A percentile compares a stretch with the other conserved stretches of the same genome.
Conservation (phyloP, 768 basidiomycete species). For the Lentinula raphanica region DNA sequence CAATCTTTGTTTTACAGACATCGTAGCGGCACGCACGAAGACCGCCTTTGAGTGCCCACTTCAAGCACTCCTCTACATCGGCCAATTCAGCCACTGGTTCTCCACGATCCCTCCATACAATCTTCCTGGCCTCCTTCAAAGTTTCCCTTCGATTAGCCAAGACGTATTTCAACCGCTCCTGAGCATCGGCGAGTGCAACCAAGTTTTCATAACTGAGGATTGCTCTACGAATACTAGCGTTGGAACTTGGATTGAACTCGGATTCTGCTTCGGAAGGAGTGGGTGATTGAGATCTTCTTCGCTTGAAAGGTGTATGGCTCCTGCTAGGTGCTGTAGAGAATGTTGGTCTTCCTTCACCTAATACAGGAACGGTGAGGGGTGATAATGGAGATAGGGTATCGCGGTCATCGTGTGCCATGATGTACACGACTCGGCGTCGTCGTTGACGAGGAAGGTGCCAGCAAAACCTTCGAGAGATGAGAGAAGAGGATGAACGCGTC, state of each 20-base stretch:
- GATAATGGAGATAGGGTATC: neutral
- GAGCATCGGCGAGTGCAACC: conserved; percentile 79
- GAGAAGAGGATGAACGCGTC: neutral
- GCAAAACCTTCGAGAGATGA: neutral
- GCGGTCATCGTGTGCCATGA: neutral
- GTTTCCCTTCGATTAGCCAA: conserved; percentile 80
- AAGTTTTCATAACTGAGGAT: conserved; percentile 81
- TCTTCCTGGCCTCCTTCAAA: conserved; percentile 65
- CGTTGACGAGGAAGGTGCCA: neutral
- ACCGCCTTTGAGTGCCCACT: conserved; percentile 68
- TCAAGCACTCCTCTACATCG: conserved; percentile 58
- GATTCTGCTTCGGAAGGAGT: conserved; percentile 2
- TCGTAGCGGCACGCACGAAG: conserved; percentile 47
- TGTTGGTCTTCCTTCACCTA: neutral
- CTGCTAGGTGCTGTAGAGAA: conserved; percentile 3
- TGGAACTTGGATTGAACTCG: conserved; percentile 4
- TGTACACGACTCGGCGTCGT: neutral
- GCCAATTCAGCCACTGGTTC: conserved; percentile 67
- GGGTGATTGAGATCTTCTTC: conserved; percentile 1
- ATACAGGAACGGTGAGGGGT: conserved; percentile 1
- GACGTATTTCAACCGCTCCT: conserved; percentile 60
- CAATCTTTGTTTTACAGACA: neutral
- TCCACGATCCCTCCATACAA: conserved; percentile 78
- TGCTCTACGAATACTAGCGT: conserved; percentile 27
- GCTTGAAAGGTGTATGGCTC: conserved; percentile 3